These are phyloP conservation scores for Acanthamoeba lenticulata DNA, from an alignment of 208 protist genomes.

Conservation along the genomic window DNA sequence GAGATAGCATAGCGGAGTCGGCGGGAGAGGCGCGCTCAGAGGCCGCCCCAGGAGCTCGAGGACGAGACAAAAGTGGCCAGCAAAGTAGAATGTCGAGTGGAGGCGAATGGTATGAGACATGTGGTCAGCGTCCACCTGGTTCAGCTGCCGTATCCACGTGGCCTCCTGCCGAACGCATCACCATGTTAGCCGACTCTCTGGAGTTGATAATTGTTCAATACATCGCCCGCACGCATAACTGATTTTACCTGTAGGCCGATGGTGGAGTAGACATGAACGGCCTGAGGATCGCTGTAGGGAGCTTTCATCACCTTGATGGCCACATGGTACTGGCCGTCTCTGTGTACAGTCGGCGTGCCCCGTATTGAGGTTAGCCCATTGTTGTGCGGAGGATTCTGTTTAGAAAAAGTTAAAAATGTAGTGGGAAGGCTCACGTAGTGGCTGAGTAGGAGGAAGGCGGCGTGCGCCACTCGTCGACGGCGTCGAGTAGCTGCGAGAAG, in stretches of 20 bases:
- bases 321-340: background rate
- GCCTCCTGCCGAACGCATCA: background rate
- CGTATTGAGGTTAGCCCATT: background rate
- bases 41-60: slow-evolving; percentile 32
- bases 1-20: background rate
- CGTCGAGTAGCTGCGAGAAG: slow-evolving; percentile 22
- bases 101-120: background rate
- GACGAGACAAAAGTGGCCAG: slow-evolving; percentile 15
- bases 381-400: background rate
- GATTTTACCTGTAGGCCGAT: background rate
- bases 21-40: background rate
- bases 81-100: slow-evolving; percentile 17
- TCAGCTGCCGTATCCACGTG: background rate
- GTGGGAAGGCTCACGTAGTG: background rate
- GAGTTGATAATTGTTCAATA: background rate
- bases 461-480: background rate
- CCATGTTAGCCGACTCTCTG: background rate
- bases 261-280: background rate
- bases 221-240: background rate
- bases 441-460: background rate
- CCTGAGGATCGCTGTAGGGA: background rate
- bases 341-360: background rate
- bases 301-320: slow-evolving; percentile 58
- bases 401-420: background rate
- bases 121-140: background rate